Percentiles rank a stretch among this genome's conserved stretches.
Conservation (phyloP, 495 filamentous ascomycete genomes). For the Staphylotrichum longicolle region DNA sequence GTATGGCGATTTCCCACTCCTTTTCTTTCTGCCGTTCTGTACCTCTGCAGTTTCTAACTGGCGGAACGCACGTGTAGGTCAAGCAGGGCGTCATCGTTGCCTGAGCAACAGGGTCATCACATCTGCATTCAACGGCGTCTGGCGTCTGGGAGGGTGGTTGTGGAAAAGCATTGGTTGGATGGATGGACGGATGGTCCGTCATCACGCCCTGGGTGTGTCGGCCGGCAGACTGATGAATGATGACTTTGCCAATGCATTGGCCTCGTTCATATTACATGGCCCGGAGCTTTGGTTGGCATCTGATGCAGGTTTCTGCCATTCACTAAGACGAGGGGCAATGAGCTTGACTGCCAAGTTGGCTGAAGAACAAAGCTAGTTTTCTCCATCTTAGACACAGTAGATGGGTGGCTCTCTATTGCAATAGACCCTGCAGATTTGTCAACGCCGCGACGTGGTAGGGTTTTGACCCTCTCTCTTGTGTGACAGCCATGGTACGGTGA, state of each 20-base stretch:
- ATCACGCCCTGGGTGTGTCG: conserved; percentile 6
- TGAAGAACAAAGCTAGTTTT: not conserved
- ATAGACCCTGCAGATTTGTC: not conserved
- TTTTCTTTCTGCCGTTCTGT: no score
- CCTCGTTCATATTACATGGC: not conserved
- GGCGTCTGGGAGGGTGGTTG: conserved; percentile 16
- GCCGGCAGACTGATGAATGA: conserved; percentile 2
- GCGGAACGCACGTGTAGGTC: not conserved
- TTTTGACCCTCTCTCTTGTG: not conserved
- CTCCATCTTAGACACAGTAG: not conserved
- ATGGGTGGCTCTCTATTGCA: not conserved
- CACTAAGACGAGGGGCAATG: not conserved
- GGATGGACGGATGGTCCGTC: not conserved
- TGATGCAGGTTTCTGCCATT: not conserved
- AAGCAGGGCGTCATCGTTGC: conserved; percentile 12
- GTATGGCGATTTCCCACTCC: conserved; percentile 30
- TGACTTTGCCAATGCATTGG: not conserved
- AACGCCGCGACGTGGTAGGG: not conserved
- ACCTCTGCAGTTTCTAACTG: not conserved
- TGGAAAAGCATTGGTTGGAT: conserved; percentile 19
- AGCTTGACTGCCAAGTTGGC: conserved; percentile 1
- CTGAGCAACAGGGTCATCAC: not conserved
- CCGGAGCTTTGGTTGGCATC: not conserved
- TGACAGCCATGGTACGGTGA: no score
- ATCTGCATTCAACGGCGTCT: conserved; percentile 21